Conservation (phyloP, 768 basidiomycete species). For the Astraeus odoratus region DNA sequence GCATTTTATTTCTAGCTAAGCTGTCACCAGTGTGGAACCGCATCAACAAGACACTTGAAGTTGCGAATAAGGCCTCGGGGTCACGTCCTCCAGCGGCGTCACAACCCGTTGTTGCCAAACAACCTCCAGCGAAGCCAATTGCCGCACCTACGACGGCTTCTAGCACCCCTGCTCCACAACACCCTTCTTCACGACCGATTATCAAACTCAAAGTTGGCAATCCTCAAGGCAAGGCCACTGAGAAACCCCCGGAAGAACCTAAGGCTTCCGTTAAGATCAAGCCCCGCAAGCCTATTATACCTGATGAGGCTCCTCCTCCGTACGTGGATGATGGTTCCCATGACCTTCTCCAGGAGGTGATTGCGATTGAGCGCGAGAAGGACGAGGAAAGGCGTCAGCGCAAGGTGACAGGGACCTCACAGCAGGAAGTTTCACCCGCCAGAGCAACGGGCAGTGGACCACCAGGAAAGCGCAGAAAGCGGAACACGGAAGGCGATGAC, state of each 20-base stretch:
- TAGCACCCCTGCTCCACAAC: constrained; percentile 28
- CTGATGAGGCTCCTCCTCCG: constrained; percentile 49
- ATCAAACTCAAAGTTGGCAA: constrained; percentile 66
- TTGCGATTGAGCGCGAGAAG: constrained; percentile 70
- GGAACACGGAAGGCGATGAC: constrained; percentile 43
- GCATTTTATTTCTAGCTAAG: constrained; percentile 1
- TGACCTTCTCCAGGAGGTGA: constrained; percentile 74
- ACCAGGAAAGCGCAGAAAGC: constrained; percentile 55
- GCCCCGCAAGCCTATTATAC: constrained; percentile 37
- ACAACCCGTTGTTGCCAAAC: constrained; percentile 21
- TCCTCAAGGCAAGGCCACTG: constrained; percentile 30
- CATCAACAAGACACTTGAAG: constrained; percentile 78
- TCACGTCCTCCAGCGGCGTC: constrained; percentile 18
- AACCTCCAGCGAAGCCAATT: constrained; percentile 10
- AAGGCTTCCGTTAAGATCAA: constrained; percentile 33
- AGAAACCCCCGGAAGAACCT: constrained; percentile 22
- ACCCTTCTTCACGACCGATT: constrained; percentile 40
- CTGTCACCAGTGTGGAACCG: constrained; percentile 69
- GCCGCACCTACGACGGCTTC: constrained; percentile 6
- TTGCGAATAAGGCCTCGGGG: constrained; percentile 41
- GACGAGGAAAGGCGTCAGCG: constrained; percentile 47
- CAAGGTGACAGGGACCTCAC: constrained; percentile 31
- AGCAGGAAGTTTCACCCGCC: constrained; percentile 30
- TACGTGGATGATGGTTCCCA: constrained; percentile 79
- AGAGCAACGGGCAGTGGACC: constrained; percentile 33